Percentiles rank a stretch among this genome's conserved stretches.
phyloP scores from a whole-genome alignment of 2,329 filamentous ascomycete genomes.

The Colletotrichum sublineola region DNA sequence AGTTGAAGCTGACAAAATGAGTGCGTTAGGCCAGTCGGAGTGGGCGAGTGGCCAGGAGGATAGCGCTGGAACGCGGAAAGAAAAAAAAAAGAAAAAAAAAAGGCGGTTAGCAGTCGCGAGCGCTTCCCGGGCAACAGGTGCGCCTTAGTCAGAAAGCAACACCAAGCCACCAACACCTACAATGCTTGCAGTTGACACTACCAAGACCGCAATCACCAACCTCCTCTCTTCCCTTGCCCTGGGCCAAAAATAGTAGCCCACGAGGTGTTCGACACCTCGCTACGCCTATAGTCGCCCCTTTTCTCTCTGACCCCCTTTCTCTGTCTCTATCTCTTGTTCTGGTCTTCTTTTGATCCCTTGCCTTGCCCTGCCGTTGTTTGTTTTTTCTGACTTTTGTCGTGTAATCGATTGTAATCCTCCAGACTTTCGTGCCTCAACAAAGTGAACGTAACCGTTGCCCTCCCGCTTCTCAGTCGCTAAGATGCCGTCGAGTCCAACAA shows the following conservation, averaged over 20 bases:
- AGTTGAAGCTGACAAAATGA: not conserved
- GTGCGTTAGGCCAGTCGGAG: conserved; percentile 20
- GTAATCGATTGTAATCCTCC: conserved; percentile 28
- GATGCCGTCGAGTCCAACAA: conserved; percentile 51
- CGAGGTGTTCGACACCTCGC: conserved; percentile 39
- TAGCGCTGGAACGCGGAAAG: conserved; percentile 15
- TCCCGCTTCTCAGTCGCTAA: conserved; percentile 25
- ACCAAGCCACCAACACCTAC: conserved; percentile 30
- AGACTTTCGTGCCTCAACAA: conserved; percentile 6
- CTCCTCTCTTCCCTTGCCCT: conserved; percentile 30
- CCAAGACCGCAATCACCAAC: conserved; percentile 40
- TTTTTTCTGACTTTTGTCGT: conserved; percentile 25
- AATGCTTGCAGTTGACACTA: conserved; percentile 28
- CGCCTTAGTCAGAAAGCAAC: conserved; percentile 40
- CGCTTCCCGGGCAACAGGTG: conserved; percentile 33
- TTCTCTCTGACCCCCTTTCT: not conserved
- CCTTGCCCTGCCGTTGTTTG: conserved; percentile 5
- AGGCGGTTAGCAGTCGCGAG: conserved; percentile 15
- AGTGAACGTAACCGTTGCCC: conserved; percentile 20
- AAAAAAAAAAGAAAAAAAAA: conserved; percentile 27
- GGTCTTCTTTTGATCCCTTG: not conserved
- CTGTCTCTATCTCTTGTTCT: not conserved
- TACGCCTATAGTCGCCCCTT: conserved; percentile 26
- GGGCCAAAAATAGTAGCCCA: conserved; percentile 41
- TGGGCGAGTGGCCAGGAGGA: conserved; percentile 5